Evolutionary conservation across 2,329 filamentous ascomycete species (phyloP), one percentile per base, ranked within the genome.

Genomic region (Tolypocladium amazonense): DNA sequence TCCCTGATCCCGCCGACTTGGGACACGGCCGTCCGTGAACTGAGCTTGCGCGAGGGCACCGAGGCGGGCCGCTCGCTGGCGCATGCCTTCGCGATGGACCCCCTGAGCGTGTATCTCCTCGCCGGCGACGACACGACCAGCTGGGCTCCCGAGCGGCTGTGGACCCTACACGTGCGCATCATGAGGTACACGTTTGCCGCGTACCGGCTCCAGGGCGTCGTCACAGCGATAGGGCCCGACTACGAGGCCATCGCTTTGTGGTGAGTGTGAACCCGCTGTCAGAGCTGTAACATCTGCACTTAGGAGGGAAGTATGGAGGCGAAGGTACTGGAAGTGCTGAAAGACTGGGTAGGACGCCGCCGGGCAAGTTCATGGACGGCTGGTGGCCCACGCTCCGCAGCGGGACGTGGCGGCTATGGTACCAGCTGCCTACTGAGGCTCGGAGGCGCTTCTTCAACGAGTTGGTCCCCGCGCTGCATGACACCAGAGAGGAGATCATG

Each of bases 161-260:
- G 88, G 87, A 83, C 85, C 65, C 79, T 94, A 54, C 90, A 94
- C 72, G 80, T 88, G 65, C 82, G 88, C 70, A 88, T 92, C 66
- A 84, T 93, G 78, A 87, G 86, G 66, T 92, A 91, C 73, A 81
- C 90, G 66, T 86, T 87, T 56, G 88, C 89, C 60, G 86, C 88
- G 62, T 89, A 92, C 71, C 86, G 85, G 72, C 81, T 88, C 68
- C 86, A 86, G 66, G 90, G 90, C 59, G 73, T 90, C 61, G 89
- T 89, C 59, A 87, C 88, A 54, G 85, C 87, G 59, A 85, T 89
- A 62, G 90, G 90, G 23, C 82, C 85, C 7, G 84, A 92, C 69
- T 90, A 88, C 69, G 89, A 90, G 65, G 87, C 85, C 64, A 86
- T 94, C 59, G 89, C 88, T 60, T 78, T 94, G 58, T 94, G 90